A percentile compares a stretch with the other conserved stretches of the same genome.
phyloP scores from a whole-genome alignment of 495 filamentous ascomycete genomes.

The Annulohypoxylon bovei region DNA sequence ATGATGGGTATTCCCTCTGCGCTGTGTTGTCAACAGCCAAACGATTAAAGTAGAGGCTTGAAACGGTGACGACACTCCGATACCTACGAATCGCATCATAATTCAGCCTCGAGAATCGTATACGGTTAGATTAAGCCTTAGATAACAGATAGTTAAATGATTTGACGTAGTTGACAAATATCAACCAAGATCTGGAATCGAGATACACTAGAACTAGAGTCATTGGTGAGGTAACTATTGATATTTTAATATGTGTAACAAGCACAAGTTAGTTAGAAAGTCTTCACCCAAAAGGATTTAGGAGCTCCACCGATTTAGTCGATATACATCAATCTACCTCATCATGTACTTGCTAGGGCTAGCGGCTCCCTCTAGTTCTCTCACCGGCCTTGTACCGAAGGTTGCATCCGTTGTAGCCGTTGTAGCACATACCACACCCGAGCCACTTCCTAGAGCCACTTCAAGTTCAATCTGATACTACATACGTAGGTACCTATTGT shows the following conservation, averaged over 20 bases:
- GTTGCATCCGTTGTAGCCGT: slow-evolving; percentile 30
- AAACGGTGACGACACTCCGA: slow-evolving; percentile 19
- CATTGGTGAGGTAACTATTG: not conserved
- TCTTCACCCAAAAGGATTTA: slow-evolving; percentile 19
- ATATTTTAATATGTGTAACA: slow-evolving; percentile 9
- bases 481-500: not conserved
- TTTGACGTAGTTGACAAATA: not conserved
- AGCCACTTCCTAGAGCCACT: slow-evolving; percentile 8
- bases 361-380: slow-evolving; percentile 21
- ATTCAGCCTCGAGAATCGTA: not conserved
- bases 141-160: not conserved
- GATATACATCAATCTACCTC: not conserved
- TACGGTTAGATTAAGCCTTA: not conserved
- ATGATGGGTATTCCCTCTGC: not conserved
- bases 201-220: not conserved
- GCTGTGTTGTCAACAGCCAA: not conserved
- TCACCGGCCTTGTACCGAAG: slow-evolving; percentile 25
- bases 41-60: slow-evolving; percentile 5
- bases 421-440: slow-evolving; percentile 31
- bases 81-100: slow-evolving; percentile 2
- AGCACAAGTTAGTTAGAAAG: not conserved
- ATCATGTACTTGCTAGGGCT: slow-evolving; percentile 1
- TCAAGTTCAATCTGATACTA: slow-evolving; percentile 29
- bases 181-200: not conserved
- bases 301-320: slow-evolving; percentile 22